Base-by-base conservation (phyloP, 2,329 filamentous ascomycete genomes). In the Phaeosphaeria sp. region DNA sequence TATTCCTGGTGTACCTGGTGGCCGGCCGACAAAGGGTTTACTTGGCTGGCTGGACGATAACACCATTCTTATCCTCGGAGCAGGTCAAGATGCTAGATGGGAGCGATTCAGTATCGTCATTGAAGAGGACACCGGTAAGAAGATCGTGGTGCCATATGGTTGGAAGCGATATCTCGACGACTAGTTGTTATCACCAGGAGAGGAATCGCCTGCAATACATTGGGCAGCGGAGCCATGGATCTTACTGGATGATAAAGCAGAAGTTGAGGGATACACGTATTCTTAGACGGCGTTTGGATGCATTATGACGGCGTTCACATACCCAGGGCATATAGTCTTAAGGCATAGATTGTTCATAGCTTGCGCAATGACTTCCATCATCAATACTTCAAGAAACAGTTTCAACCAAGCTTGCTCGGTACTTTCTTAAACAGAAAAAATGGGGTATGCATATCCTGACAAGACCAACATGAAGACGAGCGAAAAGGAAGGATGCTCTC, bases 21-120 rank as follows among this genome's bases (percentile, higher is more conserved):
- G 83, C 8, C 77, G 87, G 50, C 89, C 92, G 15, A 85, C 88
- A 11, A 97, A 96, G 74, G 95, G 95, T 0, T 80, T 95, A 7
- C 84, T 97, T 55, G 93, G 93, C 2, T 98, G 96, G 92, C 83
- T 88, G 9, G 84, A 87, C 63, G 91, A 97, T 62, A 81, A 87
- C 21, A 91, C 85, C 17, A 79, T 97, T 11, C 79, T 93, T 1
- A 88, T 96, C 0, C 82, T 96, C 49, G 91, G 93, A 3, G 91
- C 91, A 1, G 93, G 93, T 0, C 84, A 85, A 58, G 91, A 95
- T 73, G 90, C 90, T 17, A 84, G 91, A 50, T 97, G 93, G 92
- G 93, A 97, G 80, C 93, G 90, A 60, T 97, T 96, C 68, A 55
- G 53, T 22, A 45, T 55, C 20, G 53, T 55, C 13, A 50, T 55